Percentiles rank a stretch among this genome's conserved stretches.
Conservation (phyloP, 2,329 filamentous ascomycete species). For the Penicillium janthinellum region DNA sequence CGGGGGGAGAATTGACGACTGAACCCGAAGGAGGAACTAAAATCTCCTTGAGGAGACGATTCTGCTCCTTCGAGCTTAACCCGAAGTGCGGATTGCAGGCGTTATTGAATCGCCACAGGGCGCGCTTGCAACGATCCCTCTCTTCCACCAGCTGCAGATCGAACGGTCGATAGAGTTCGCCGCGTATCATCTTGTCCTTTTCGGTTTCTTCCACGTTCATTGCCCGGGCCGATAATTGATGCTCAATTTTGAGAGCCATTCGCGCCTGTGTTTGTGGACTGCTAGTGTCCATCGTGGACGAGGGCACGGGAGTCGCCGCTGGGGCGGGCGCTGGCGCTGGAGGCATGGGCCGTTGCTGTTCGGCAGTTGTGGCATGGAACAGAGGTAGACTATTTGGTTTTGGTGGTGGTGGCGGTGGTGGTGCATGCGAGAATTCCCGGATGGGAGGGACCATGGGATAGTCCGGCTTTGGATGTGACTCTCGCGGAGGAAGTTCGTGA, state of each 20-base stretch:
- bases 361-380: conserved; percentile 37
- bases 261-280: conserved; percentile 48
- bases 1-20: conserved; percentile 50
- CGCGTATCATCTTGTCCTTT: conserved; percentile 86
- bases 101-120: conserved; percentile 85
- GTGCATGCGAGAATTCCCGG: conserved; percentile 41
- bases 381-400: conserved; percentile 39
- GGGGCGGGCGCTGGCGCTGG: conserved; percentile 12
- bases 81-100: conserved; percentile 73
- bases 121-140: conserved; percentile 78
- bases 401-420: conserved; percentile 35
- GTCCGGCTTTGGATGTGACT: conserved; percentile 41
- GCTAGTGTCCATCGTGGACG: conserved; percentile 37
- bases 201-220: conserved; percentile 61
- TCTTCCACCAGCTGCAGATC: conserved; percentile 77
- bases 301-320: not conserved
- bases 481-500: conserved; percentile 44
- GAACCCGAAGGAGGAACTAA: conserved; percentile 37
- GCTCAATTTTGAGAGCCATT: conserved; percentile 47
- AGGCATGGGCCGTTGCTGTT: conserved; percentile 40
- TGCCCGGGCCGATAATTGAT: conserved; percentile 42
- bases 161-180: conserved; percentile 77
- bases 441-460: conserved; percentile 46
- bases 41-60: conserved; percentile 42
- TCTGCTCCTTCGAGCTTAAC: conserved; percentile 58